Evolutionary conservation across 805 yeast genomes (phyloP).

Genomic region (Schwanniomyces yamadae): DNA sequence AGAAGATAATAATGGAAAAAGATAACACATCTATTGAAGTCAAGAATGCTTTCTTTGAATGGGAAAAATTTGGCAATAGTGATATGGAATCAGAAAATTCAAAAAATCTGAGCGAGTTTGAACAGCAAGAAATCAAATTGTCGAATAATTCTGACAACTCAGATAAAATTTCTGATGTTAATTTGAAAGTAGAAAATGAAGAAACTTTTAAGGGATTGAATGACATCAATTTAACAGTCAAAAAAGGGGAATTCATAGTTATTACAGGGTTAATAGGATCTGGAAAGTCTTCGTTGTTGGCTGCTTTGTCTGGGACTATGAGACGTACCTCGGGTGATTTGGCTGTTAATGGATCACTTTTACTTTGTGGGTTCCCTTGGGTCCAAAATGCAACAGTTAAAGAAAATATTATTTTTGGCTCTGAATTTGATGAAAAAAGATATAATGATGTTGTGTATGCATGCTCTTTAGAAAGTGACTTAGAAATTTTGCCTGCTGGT

Average conservation of each 20-base stretch:
- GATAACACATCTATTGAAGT: constrained; percentile 21
- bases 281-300: constrained; percentile 36
- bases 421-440: constrained; percentile 17
- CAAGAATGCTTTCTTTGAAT: constrained; percentile 24
- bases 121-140: too few species aligned
- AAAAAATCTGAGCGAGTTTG: too few species aligned
- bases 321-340: constrained; percentile 28
- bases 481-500: constrained; percentile 33
- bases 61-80: constrained; percentile 33
- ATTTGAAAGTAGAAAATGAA: too few species aligned
- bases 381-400: constrained; percentile 34
- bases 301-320: constrained; percentile 41
- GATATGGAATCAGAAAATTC: too few species aligned
- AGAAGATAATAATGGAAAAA: constrained; percentile 21
- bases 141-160: too few species aligned
- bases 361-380: constrained; percentile 38
- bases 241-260: constrained; percentile 35
- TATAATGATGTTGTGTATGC: constrained; percentile 28
- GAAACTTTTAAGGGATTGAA: constrained; percentile 27
- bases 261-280: constrained; percentile 38
- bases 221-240: constrained; percentile 22
- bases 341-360: constrained; percentile 26
- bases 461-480: constrained; percentile 32
- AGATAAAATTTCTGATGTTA: too few species aligned
- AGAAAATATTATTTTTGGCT: constrained; percentile 33